These are phyloP conservation scores for Amphibolis antarctica DNA, from an alignment of 106 monocot species.

Conservation along the genomic window DNA sequence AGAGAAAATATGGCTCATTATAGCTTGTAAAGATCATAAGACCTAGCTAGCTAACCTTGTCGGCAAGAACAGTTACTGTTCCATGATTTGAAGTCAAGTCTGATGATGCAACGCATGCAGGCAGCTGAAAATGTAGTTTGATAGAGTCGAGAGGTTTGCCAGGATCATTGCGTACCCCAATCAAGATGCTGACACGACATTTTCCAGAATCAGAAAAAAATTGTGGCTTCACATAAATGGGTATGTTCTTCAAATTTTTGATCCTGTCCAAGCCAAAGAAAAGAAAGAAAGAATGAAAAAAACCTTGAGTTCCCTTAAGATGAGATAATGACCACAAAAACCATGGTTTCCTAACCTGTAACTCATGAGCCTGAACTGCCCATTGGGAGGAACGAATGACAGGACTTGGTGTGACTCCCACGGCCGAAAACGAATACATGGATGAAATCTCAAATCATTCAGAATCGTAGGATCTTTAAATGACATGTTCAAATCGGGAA, in stretches of 20 bases:
- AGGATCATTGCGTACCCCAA: slow-evolving; percentile 80
- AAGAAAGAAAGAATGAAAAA: not conserved
- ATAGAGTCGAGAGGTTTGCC: slow-evolving; percentile 64
- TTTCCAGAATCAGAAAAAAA: slow-evolving; percentile 51
- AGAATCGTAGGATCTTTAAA: slow-evolving; percentile 56
- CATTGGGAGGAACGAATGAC: slow-evolving; percentile 82
- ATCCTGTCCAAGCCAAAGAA: slow-evolving; percentile 28
- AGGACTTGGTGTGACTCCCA: slow-evolving; percentile 63
- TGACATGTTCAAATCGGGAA: slow-evolving; percentile 66
- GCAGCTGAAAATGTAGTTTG: slow-evolving; percentile 62
- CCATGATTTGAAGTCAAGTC: slow-evolving; percentile 74
- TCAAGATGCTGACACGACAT: slow-evolving; percentile 61
- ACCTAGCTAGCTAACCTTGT: slow-evolving; percentile 57
- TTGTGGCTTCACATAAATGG: slow-evolving; percentile 91
- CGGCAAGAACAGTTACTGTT: slow-evolving; percentile 63
- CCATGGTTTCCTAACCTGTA: slow-evolving; percentile 37
- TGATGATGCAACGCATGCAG: slow-evolving; percentile 44
- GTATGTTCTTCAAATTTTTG: slow-evolving; percentile 68
- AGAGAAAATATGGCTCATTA: too few species aligned
- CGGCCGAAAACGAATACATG: slow-evolving; percentile 73
- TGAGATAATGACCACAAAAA: too few species aligned
- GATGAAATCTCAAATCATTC: slow-evolving; percentile 75
- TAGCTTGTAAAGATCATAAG: not conserved
- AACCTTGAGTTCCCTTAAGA: too few species aligned
- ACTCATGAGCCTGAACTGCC: slow-evolving; percentile 66